Evolutionary conservation across 176 grass and related monocot species (phyloP).

Genomic region (Eragrostis nindensis): DNA sequence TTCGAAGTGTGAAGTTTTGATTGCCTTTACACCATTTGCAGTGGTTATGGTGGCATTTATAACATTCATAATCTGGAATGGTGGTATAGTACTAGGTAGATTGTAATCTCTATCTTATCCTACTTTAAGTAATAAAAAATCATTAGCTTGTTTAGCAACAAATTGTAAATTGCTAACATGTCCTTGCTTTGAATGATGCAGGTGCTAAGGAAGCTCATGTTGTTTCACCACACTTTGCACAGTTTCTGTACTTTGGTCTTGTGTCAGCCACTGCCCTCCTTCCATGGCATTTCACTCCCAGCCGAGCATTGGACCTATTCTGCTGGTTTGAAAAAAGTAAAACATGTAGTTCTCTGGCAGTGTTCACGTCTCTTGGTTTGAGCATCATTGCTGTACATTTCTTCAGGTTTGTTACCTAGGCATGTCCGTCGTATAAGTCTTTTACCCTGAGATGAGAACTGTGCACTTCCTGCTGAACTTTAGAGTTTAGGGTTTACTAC

Average conservation of each 20-base stretch:
- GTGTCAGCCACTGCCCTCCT: constrained; percentile 59
- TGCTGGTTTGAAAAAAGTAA: constrained; percentile 51
- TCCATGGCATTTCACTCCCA: constrained; percentile 76
- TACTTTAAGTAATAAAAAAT: constrained; percentile 13
- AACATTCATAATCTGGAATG: constrained; percentile 81
- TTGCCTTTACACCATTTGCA: constrained; percentile 70
- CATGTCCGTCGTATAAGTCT: constrained; percentile 8
- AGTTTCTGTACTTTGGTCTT: constrained; percentile 87
- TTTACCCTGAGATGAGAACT: background rate
- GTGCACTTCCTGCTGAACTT: constrained; percentile 16
- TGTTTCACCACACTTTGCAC: constrained; percentile 86
- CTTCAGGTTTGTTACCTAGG: constrained; percentile 64
- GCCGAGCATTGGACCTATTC: constrained; percentile 46
- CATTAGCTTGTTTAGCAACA: constrained; percentile 13
- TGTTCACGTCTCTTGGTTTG: constrained; percentile 50
- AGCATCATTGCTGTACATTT: constrained; percentile 59
- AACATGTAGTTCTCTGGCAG: constrained; percentile 48
- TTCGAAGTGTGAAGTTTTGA: constrained; percentile 58
- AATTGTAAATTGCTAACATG: constrained; percentile 6
- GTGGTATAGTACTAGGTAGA: constrained; percentile 91
- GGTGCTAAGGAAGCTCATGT: constrained; percentile 99
- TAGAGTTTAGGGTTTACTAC: too few species aligned
- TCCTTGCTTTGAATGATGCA: constrained; percentile 48
- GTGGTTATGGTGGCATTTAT: constrained; percentile 63
- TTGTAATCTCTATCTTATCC: constrained; percentile 27